These are phyloP conservation scores for Physcomitrellopsis africana DNA, from an alignment of 225 moss, liverwort and hornwort genomes.

Conservation along the genomic window DNA sequence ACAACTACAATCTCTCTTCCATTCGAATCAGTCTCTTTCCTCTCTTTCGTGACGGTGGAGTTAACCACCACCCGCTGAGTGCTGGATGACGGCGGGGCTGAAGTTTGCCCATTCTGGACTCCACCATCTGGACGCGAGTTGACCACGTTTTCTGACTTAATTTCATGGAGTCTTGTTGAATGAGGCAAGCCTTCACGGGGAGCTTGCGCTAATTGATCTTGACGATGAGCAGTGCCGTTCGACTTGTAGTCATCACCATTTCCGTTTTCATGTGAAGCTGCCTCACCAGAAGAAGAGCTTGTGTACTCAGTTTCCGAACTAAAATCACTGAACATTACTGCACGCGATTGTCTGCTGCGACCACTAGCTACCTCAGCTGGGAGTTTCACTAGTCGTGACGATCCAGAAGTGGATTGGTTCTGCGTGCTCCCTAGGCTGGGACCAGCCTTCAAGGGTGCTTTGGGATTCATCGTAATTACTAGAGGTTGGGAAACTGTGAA, in stretches of 20 bases:
- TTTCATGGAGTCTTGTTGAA: neutral
- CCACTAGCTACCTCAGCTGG: neutral
- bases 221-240: conserved; percentile 11
- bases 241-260: conserved; percentile 32
- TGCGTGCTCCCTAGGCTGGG: neutral
- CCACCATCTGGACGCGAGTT: neutral
- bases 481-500: conserved; percentile 16
- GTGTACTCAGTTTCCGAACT: conserved; percentile 60
- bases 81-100: conserved; percentile 1
- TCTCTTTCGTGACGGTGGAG: conserved; percentile 31
- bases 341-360: conserved; percentile 8
- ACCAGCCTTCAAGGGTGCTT: conserved; percentile 14
- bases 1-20: conserved; percentile 40
- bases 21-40: conserved; percentile 33
- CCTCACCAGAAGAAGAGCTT: conserved; percentile 36
- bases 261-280: conserved; percentile 24
- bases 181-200: conserved; percentile 14
- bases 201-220: conserved; percentile 4
- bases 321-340: conserved; percentile 29
- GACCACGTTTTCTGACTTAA: conserved; percentile 12
- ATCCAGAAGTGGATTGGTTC: conserved; percentile 24
- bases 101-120: conserved; percentile 8
- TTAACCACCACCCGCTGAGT: conserved; percentile 8
- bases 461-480: conserved; percentile 36
- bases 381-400: conserved; percentile 20